phyloP scores from a whole-genome alignment of 306 rosid genomes.

The Medicago arabica region DNA sequence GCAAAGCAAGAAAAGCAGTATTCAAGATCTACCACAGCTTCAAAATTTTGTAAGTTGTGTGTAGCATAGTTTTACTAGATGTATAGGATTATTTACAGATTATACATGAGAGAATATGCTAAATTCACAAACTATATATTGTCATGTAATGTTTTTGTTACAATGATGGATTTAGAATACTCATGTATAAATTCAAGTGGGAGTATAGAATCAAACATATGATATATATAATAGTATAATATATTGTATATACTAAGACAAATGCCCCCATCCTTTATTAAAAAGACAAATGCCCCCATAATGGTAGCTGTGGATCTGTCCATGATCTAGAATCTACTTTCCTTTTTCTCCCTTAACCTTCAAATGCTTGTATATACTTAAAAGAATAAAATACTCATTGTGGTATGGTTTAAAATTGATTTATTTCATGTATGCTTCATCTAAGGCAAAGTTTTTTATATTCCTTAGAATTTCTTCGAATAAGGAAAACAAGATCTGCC shows the following conservation, averaged over 20 bases:
- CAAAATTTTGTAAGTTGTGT: slow-evolving; percentile 11
- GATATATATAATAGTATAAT: neutral
- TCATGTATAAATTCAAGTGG: neutral
- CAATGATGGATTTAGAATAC: neutral
- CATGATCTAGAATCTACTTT: slow-evolving; percentile 33
- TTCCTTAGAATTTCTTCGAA: slow-evolving; percentile 20
- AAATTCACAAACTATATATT: slow-evolving; percentile 8
- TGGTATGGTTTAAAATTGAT: slow-evolving; percentile 30
- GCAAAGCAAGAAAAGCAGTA: slow-evolving; percentile 10
- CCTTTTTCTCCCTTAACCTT: slow-evolving; percentile 7
- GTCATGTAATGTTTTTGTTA: neutral
- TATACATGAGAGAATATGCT: slow-evolving; percentile 37
- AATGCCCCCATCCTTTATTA: neutral
- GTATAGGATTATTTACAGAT: slow-evolving; percentile 23
- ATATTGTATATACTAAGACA: neutral
- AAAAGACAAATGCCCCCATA: neutral
- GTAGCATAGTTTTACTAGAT: slow-evolving; percentile 10
- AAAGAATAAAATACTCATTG: slow-evolving; percentile 28
- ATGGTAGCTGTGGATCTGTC: neutral
- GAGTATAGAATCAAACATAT: neutral
- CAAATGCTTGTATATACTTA: slow-evolving; percentile 30
- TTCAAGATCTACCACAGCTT: neutral
- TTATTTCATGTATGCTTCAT: slow-evolving; percentile 21
- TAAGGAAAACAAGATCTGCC: slow-evolving; percentile 25
- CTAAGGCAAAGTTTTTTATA: neutral